A percentile compares a stretch with the other conserved stretches of the same genome.
Evolutionary conservation across 345 rosid genomes (phyloP).

Genomic region (Chamaenerion angustifolium): DNA sequence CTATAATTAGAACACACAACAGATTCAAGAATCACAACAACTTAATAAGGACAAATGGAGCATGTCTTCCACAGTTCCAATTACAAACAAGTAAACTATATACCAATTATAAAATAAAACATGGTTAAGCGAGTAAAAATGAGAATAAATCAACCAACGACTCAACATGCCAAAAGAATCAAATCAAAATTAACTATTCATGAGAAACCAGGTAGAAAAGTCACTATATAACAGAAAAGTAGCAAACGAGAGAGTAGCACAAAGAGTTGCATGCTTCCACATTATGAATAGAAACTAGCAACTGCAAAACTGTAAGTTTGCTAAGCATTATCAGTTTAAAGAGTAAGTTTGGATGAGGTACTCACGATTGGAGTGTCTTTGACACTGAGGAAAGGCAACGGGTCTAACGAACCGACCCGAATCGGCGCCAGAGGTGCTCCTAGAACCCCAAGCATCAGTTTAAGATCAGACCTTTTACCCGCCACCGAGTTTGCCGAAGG

Average conservation of each 20-base stretch:
- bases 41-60: no score
- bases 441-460: slow-evolving; percentile 70
- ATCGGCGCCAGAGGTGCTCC: slow-evolving; percentile 92
- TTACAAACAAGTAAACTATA: no score
- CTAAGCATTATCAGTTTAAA: neutral
- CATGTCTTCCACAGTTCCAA: no score
- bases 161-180: neutral
- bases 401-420: slow-evolving; percentile 51
- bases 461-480: slow-evolving; percentile 56
- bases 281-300: neutral
- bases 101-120: no score
- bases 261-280: neutral
- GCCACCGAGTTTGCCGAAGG: slow-evolving; percentile 26
- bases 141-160: no score
- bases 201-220: neutral
- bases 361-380: slow-evolving; percentile 65
- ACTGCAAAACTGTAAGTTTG: neutral
- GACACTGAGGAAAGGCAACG: slow-evolving; percentile 74
- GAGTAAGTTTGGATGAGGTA: neutral
- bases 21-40: no score
- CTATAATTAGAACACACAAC: no score
- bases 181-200: neutral
- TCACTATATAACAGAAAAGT: no score
- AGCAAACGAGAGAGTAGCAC: neutral
- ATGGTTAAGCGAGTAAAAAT: no score